These are phyloP conservation scores for Moesziomyces sp. DNA, from an alignment of 1,284 basidiomycete genomes.

Conservation along the genomic window DNA sequence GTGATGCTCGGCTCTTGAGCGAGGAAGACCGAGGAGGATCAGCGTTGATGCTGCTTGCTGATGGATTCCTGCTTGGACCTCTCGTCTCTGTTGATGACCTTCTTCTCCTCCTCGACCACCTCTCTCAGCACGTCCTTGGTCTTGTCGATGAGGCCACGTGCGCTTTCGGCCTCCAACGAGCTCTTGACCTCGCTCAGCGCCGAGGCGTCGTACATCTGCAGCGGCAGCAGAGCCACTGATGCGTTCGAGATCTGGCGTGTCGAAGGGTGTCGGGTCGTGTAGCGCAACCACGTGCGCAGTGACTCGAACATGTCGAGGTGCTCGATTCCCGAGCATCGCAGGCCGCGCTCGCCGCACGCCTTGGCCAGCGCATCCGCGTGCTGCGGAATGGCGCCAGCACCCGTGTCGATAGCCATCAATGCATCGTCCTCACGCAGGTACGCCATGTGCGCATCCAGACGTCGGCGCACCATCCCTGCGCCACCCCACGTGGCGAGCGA, in stretches of 20 bases:
- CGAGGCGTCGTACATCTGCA: constrained; percentile 46
- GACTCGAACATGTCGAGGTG: constrained; percentile 39
- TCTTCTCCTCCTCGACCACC: constrained; percentile 57
- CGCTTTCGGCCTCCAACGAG: constrained; percentile 27
- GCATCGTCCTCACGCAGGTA: constrained; percentile 53
- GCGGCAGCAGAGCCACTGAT: constrained; percentile 38
- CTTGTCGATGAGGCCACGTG: constrained; percentile 45
- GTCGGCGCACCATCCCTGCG: constrained; percentile 28
- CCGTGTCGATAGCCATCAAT: constrained; percentile 33
- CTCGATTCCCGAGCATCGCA: constrained; percentile 37
- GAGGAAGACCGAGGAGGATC: neutral
- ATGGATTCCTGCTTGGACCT: constrained; percentile 13
- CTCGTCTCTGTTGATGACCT: constrained; percentile 26
- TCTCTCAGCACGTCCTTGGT: constrained; percentile 55
- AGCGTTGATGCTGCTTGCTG: constrained; percentile 23
- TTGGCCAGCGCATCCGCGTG: constrained; percentile 47
- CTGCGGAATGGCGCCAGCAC: constrained; percentile 17
- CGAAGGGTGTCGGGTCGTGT: constrained; percentile 30
- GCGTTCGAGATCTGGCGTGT: constrained; percentile 9
- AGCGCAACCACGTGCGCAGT: constrained; percentile 31
- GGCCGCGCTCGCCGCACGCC: constrained; percentile 55
- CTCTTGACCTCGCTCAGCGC: constrained; percentile 20
- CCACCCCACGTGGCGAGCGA: constrained; percentile 57
- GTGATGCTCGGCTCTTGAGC: no score
- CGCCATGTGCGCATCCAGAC: constrained; percentile 48